Base-by-base conservation (phyloP, 106 monocot species). In the Apostasia ramifera region DNA sequence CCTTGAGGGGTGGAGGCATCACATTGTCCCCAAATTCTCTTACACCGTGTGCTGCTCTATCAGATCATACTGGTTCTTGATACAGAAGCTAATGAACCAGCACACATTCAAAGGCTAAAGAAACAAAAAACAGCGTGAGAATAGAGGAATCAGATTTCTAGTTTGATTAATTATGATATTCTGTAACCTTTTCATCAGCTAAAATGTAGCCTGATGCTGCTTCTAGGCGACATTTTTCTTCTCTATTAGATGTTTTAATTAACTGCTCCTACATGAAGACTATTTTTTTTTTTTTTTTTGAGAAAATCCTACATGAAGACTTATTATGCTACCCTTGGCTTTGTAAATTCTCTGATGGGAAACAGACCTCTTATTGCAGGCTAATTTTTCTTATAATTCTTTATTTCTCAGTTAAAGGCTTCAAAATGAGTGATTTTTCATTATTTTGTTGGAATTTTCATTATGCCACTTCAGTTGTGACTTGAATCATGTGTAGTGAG, bases 1-100 rank as follows among this genome's bases (percentile, higher is more conserved):
- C 75, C 5, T 40, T 76, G 37, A 61, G 69, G 69, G 75, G 75
- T 48, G 67, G 74, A 2, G 68, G 75, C 38, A 45, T 73, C 15
- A 54, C 54, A 4, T 15, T 51, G 2, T 63, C 73, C 10, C 52
- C 59, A 37, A 73, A 64, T 46, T 63, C 63, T 55, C 63, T 73
- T 44, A 57, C 57, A 1, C 69, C 57, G 1, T 63, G 43, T 9
- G 13, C 62, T 9, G 62, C 62, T 2, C 62, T 7, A 45, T 10
- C 42, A 45, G 65, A 65, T 48, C 14, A 15, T 13, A 11, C 65
- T 12, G 48, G 2, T 10, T 10, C 47, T 38, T 65, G 48, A 65
- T 48, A n/a, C 10, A 3, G 42, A 40, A 3, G 26, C 26, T 26
- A 26, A 26, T 26, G 26, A 26, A 26, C 26, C 26, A 26, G 26